Conservation (phyloP, 129 eudicot genomes). For the Calendula officinalis region DNA sequence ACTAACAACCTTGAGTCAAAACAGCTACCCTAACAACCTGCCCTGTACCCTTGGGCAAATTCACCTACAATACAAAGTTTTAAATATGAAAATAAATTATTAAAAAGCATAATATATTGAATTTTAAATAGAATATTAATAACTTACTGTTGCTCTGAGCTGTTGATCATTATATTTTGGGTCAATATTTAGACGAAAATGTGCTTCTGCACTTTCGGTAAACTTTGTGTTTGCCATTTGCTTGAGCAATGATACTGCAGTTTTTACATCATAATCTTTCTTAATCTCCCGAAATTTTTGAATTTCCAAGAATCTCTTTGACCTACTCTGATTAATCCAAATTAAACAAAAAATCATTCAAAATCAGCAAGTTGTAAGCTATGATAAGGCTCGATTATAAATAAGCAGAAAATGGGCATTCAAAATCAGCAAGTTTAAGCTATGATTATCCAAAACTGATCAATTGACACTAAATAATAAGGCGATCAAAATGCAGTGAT, state of each 20-base stretch:
- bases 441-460: too few relatives aligned
- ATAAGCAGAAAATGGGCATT: background rate
- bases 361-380: background rate
- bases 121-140: background rate
- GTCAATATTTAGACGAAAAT: slow-evolving; percentile 96
- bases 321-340: slow-evolving; percentile 57
- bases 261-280: slow-evolving; percentile 77
- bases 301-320: slow-evolving; percentile 92
- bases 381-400: background rate
- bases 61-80: slow-evolving; percentile 45
- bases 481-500: too few relatives aligned
- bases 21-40: slow-evolving; percentile 92
- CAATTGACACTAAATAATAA: too few relatives aligned
- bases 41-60: slow-evolving; percentile 94
- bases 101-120: background rate
- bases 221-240: slow-evolving; percentile 76
- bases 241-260: slow-evolving; percentile 78
- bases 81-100: background rate
- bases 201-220: slow-evolving; percentile 85
- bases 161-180: slow-evolving; percentile 96
- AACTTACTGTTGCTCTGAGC: slow-evolving; percentile 91
- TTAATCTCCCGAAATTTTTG: slow-evolving; percentile 83
- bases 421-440: too few relatives aligned
- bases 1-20: slow-evolving; percentile 86
- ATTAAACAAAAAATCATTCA: background rate